These are phyloP conservation scores for Zelopaecilomyces penicillatus DNA, from an alignment of 2,329 filamentous ascomycete species.

Conservation along the genomic window DNA sequence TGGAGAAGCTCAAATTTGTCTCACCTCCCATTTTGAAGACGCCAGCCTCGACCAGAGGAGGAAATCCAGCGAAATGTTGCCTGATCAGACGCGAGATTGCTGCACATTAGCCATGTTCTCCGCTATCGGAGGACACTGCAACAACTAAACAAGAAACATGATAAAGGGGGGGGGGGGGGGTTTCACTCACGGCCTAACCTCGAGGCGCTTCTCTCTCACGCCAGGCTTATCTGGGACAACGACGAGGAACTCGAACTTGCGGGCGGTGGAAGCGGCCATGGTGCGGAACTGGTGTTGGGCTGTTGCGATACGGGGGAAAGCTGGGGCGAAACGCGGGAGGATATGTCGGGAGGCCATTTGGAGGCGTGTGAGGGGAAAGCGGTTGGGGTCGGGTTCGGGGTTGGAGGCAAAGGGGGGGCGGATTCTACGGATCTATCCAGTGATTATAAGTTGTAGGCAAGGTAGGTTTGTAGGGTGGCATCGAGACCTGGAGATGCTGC, in stretches of 20 bases:
- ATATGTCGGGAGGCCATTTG: not conserved
- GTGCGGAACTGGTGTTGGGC: slow-evolving; percentile 11
- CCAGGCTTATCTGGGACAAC: slow-evolving; percentile 60
- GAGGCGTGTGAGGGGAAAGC: too few species aligned
- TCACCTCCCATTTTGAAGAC: slow-evolving; percentile 56
- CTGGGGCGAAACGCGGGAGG: not conserved
- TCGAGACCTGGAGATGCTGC: too few species aligned
- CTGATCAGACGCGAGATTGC: slow-evolving; percentile 8
- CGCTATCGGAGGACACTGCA: too few species aligned
- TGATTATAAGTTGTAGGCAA: too few species aligned
- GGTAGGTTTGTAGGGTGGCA: too few species aligned
- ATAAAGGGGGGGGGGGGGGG: not conserved
- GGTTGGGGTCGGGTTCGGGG: too few species aligned
- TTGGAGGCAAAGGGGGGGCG: not conserved
- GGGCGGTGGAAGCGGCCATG: slow-evolving; percentile 21
- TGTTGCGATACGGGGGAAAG: slow-evolving; percentile 5
- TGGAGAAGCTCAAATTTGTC: not conserved
- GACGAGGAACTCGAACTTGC: slow-evolving; percentile 57
- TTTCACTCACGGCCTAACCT: slow-evolving; percentile 45
- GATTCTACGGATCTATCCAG: not conserved
- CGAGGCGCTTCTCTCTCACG: slow-evolving; percentile 50
- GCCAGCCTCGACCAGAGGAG: slow-evolving; percentile 44
- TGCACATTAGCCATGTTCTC: too few species aligned
- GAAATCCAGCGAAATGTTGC: slow-evolving; percentile 49
- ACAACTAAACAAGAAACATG: not conserved